Conservation (phyloP, 495 filamentous ascomycete species). For the Talaromyces ruber region DNA sequence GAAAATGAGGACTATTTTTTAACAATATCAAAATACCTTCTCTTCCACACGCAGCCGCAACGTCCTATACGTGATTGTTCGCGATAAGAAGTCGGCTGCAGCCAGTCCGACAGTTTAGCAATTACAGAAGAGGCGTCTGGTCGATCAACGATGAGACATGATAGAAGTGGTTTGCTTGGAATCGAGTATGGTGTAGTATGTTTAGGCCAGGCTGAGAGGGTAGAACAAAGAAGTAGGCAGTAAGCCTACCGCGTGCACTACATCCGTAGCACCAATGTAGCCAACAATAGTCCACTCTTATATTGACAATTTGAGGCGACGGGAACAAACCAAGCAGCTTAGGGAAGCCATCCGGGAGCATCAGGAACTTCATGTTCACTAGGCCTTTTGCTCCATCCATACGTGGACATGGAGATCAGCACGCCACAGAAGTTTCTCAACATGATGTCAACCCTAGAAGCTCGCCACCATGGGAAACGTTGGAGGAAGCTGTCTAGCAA, state of each 20-base stretch:
- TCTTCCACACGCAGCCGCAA: not conserved
- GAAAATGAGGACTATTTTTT: not conserved
- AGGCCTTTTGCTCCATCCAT: not conserved
- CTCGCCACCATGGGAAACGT: not conserved
- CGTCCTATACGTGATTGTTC: not conserved
- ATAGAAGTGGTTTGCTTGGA: not conserved
- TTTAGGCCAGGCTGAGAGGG: not conserved
- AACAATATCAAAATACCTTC: not conserved
- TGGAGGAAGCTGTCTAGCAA: not conserved
- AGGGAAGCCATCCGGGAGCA: not conserved
- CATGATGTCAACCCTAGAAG: no score
- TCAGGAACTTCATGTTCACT: not conserved
- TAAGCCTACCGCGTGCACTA: not conserved
- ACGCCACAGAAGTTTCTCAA: not conserved
- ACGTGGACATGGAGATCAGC: not conserved
- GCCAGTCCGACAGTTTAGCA: slow-evolving; percentile 3
- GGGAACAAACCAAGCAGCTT: not conserved
- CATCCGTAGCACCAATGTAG: not conserved
- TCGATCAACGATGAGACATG: not conserved
- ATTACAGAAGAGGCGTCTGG: not conserved
- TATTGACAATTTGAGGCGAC: not conserved
- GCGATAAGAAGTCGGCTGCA: slow-evolving; percentile 10
- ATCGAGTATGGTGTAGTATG: not conserved
- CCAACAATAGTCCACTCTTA: not conserved
- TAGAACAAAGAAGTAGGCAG: not conserved